These are phyloP conservation scores for Zymoseptoria tritici DNA, from an alignment of 2,329 filamentous ascomycete genomes.

Conservation along the genomic window DNA sequence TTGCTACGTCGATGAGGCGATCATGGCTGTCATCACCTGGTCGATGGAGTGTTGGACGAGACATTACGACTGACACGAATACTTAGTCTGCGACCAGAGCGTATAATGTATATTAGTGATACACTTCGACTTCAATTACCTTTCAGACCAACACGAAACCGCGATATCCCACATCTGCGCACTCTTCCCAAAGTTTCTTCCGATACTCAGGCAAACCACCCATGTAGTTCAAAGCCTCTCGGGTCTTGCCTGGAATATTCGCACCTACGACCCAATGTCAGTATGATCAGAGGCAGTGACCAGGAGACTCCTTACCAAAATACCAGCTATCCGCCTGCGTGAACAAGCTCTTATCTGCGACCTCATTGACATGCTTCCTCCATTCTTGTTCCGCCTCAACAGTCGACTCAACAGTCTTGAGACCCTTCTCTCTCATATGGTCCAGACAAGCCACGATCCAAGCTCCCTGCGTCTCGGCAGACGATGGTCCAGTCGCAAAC, in stretches of 20 bases:
- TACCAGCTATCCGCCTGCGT: conserved; percentile 22
- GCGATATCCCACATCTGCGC: conserved; percentile 1
- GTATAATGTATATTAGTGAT: background rate
- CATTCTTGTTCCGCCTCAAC: conserved; percentile 24
- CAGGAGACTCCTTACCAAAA: no score
- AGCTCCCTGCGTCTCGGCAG: conserved; percentile 32
- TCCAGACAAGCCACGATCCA: conserved; percentile 22
- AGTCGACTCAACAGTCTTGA: conserved; percentile 20
- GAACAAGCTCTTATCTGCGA: conserved; percentile 34
- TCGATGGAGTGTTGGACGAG: background rate
- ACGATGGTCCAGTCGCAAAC: conserved; percentile 34
- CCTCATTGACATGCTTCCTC: conserved; percentile 28
- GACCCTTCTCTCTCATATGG: conserved; percentile 8
- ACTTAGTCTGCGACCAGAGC: background rate
- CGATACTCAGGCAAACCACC: conserved; percentile 5
- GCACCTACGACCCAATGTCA: background rate
- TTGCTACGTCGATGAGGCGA: background rate
- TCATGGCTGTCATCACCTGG: background rate
- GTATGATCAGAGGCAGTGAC: background rate
- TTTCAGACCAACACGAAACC: conserved; percentile 1
- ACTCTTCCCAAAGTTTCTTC: conserved; percentile 2
- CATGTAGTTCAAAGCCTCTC: conserved; percentile 24
- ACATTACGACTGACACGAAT: background rate
- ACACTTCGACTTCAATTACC: background rate
- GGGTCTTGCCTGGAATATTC: conserved; percentile 39